Evolutionary conservation across 306 rosid genomes (phyloP), one percentile per base, ranked within the genome.

Genomic region (Cucumis hystrix): DNA sequence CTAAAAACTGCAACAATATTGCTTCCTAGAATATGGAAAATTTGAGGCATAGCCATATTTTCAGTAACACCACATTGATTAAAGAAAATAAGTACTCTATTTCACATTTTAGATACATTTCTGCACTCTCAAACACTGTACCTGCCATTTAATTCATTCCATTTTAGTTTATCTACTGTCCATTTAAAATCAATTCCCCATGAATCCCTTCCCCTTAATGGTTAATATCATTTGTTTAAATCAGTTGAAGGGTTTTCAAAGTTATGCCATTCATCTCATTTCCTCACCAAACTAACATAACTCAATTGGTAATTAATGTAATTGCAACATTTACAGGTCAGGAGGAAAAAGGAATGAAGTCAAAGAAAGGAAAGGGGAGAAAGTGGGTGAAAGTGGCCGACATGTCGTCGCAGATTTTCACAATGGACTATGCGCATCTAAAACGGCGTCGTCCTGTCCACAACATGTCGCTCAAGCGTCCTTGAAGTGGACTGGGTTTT

Each of bases 391-490:
- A 88, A 11, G 72, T 43, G 18, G 84, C 73, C 17, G 89, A 87
- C 74, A 78, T 73, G 77, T 73, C 82, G 68, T 80, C 91, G 56
- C 66, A 77, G 68, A 77, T 78, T 80, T 87, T 89, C 71, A 87
- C 93, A 13, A 89, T 87, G 96, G 98, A 91, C 83, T 93, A 93
- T 64, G 23, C 79, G 18, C 21, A 56, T 0, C 89, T 88, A 3
- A 88, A 77, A 88, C 81, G 90, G 76, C 79, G 93, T 60, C 93
- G 85, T 72, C 97, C 97, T 33, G 80, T 89, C 64, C 96, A 93
- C 67, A 93, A 93, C 96, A 89, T 88, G 82, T 56, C 88, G 47
- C 21, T 30, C 77, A 17, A 35, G 49, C 77, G 62, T 73, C 77
- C 77, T 73, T 73, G 63, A 73, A 51, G 7, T 45, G 8, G 5